Evolutionary conservation across 352 stramenopile genomes (phyloP), one percentile per base, ranked within the genome.

Genomic region (Peronospora farinosa): DNA sequence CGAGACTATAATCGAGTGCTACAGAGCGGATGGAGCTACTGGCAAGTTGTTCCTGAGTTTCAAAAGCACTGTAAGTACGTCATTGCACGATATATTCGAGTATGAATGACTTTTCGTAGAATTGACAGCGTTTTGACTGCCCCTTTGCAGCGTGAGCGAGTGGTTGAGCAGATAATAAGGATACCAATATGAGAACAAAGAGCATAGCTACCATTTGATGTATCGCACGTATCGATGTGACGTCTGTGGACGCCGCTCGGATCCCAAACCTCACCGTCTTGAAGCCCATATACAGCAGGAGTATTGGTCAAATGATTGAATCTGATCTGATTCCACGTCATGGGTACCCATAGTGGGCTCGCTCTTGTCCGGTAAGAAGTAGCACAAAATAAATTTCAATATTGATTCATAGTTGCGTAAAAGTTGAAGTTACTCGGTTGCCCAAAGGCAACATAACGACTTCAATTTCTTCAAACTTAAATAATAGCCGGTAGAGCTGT

Each of bases 61-160:
- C 45, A 1, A 78, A 35, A 1, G 36, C 12, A 15, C 48, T 48
- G 48, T 83, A 80, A 2, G 32, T 41, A 25, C 27, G 33, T 53
- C 80, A 61, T 15, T 66, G 69, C 3, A 49, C 69, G 33, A 83
- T 59, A 33, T 67, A 78, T 58, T 75, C 64, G 11, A 70, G 63
- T 36, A 47, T 46, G 7, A 63, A 32, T 12, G 60, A 32, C 7
- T 57, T 39, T 38, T 75, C 54, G 47, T 66, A 77, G 25, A 75
- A 77, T 43, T 52, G 47, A 33, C 68, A 81, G 8, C 19, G 11
- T 10, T 62, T 59, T 16, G 53, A 54, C 51, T 61, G 51, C 43
- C 39, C 25, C 21, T 56, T 41, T 8, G 32, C 21, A 7, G 42
- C 57, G 7, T 38, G 15, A 31, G 39, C 16, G 13, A 43, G 9